Evolutionary conservation across 2,329 filamentous ascomycete species (phyloP).

Genomic region (Verticillium klebahnii): DNA sequence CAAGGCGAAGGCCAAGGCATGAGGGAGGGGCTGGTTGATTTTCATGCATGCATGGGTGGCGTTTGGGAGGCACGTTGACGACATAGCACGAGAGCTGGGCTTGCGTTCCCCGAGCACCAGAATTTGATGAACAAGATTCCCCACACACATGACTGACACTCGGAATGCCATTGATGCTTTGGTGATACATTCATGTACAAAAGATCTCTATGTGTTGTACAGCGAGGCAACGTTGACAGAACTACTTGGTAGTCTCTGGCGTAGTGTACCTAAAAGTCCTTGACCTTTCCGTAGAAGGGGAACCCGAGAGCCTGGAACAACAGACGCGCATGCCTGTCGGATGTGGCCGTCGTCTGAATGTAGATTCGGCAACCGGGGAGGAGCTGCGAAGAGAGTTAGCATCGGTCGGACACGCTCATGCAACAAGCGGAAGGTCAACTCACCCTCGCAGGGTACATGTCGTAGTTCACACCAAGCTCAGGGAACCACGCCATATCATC

Average conservation of each 20-base stretch:
- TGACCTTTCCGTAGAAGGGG: constrained; percentile 76
- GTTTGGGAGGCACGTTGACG: constrained; percentile 22
- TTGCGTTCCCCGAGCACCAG: background rate
- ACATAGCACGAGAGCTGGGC: background rate
- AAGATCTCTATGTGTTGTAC: constrained; percentile 10
- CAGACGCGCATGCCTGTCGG: constrained; percentile 78
- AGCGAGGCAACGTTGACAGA: constrained; percentile 6
- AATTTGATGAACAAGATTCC: background rate
- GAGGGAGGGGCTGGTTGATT: background rate
- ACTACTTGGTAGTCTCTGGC: constrained; percentile 8
- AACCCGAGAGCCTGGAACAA: constrained; percentile 46
- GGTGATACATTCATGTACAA: constrained; percentile 13
- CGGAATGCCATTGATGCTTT: background rate
- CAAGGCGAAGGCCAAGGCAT: constrained; percentile 30
- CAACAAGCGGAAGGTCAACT: constrained; percentile 26
- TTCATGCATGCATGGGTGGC: constrained; percentile 27
- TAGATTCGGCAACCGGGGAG: constrained; percentile 82
- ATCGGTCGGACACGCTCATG: constrained; percentile 40
- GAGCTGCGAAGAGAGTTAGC: constrained; percentile 46
- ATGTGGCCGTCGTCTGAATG: constrained; percentile 78
- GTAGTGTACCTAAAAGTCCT: constrained; percentile 21
- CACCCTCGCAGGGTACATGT: constrained; percentile 56
- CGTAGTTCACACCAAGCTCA: constrained; percentile 91
- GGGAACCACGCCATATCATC: constrained; percentile 81
- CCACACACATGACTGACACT: background rate